Evolutionary conservation across 768 basidiomycete species (phyloP).

Genomic region (Psilocybe subaeruginosa): DNA sequence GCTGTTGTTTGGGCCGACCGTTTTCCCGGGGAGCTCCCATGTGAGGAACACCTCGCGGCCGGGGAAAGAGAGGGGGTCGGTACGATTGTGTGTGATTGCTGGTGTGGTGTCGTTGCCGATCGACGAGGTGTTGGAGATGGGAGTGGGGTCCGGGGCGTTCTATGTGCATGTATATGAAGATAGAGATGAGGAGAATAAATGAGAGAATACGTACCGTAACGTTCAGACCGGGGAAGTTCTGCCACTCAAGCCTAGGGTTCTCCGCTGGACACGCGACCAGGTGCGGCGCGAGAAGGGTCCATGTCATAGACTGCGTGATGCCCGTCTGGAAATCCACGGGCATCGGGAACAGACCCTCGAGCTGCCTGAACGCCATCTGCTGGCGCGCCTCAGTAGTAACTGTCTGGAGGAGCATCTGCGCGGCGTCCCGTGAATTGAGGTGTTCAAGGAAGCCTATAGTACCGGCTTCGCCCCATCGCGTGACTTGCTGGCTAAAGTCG

Average conservation of each 20-base stretch:
- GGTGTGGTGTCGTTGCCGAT: constrained; percentile 41
- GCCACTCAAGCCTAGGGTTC: constrained; percentile 53
- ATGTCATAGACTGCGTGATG: constrained; percentile 64
- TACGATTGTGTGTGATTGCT: constrained; percentile 58
- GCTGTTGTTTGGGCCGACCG: constrained; percentile 47
- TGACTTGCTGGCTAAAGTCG: constrained; percentile 61
- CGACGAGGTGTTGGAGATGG: constrained; percentile 22
- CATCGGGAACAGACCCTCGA: constrained; percentile 63
- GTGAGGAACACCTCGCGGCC: constrained; percentile 47
- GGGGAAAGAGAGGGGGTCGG: constrained; percentile 45
- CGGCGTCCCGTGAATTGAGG: constrained; percentile 59
- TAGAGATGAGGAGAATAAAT: background rate
- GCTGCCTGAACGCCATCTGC: constrained; percentile 67
- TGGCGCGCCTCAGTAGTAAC: constrained; percentile 68
- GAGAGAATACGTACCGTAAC: constrained; percentile 34
- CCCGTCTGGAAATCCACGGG: constrained; percentile 57
- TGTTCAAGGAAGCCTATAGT: constrained; percentile 66
- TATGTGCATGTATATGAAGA: background rate
- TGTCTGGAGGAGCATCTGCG: constrained; percentile 53
- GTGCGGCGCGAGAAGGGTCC: constrained; percentile 61
- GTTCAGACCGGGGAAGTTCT: constrained; percentile 58
- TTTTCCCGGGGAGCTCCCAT: constrained; percentile 60
- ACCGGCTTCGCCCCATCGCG: constrained; percentile 59
- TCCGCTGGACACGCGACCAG: constrained; percentile 52
- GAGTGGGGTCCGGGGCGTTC: constrained; percentile 28